Conservation (phyloP, 371 early-diverging fungal genomes). For the Rhizopus stolonifer region DNA sequence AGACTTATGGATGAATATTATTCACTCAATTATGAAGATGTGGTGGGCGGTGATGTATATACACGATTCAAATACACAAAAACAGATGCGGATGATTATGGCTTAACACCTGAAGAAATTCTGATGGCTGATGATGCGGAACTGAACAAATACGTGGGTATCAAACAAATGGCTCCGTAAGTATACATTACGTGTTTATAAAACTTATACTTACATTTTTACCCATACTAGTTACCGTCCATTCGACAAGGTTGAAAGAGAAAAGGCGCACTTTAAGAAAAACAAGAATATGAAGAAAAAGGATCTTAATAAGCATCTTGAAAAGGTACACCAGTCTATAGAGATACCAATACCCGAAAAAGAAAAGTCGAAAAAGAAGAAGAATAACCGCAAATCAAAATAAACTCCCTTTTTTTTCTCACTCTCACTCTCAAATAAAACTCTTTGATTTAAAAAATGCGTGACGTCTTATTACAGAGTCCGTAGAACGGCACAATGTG, state of each 20-base stretch:
- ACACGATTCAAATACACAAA: conserved; percentile 90
- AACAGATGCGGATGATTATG: conserved; percentile 73
- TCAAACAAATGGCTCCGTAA: conserved; percentile 90
- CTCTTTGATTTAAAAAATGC: no score
- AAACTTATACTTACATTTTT: neutral
- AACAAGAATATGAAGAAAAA: conserved; percentile 3
- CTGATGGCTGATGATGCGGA: conserved; percentile 87
- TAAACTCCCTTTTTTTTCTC: no score
- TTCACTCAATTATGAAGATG: conserved; percentile 91
- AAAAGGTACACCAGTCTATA: neutral
- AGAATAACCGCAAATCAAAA: conserved; percentile 6
- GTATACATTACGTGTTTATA: conserved; percentile 16
- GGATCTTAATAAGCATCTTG: conserved; percentile 13
- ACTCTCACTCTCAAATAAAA: no score
- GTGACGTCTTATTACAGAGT: no score
- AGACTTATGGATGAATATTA: conserved; percentile 87
- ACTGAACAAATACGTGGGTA: conserved; percentile 79
- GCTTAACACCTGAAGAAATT: conserved; percentile 81
- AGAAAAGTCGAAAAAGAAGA: conserved; percentile 5
- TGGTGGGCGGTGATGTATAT: conserved; percentile 84
- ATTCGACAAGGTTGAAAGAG: neutral
- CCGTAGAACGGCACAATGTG: no score
- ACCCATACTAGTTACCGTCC: conserved; percentile 3
- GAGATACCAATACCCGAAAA: neutral
- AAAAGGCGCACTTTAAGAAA: neutral